Evolutionary conservation across 2,329 filamentous ascomycete genomes (phyloP).

Genomic region (Colletotrichum camelliae): DNA sequence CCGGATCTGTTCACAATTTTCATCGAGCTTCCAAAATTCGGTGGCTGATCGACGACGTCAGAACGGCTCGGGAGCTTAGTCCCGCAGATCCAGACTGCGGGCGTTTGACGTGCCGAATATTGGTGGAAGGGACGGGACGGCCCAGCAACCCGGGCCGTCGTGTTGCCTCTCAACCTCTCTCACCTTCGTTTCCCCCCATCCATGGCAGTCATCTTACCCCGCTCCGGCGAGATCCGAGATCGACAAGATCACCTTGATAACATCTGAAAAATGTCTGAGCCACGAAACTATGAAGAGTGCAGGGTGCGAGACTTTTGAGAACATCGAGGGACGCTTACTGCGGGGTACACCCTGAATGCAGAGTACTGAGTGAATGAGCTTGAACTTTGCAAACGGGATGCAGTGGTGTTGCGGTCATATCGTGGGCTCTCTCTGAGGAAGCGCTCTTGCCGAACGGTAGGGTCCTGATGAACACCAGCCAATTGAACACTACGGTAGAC

Average conservation of each 20-base stretch:
- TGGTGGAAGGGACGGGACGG: background rate
- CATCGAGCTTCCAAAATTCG: rapidly evolving
- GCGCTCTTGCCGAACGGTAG: too few species aligned
- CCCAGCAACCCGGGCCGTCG: background rate
- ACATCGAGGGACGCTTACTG: background rate
- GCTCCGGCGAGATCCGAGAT: background rate
- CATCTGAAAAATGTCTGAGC: background rate
- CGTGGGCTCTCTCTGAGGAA: too few species aligned
- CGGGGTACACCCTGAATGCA: background rate
- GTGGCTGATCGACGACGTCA: background rate
- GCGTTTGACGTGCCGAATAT: background rate
- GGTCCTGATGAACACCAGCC: too few species aligned
- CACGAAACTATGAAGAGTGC: rapidly evolving
- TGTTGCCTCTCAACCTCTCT: background rate
- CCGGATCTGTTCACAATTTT: background rate
- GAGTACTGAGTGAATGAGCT: too few species aligned
- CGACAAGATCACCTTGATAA: background rate
- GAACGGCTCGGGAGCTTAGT: background rate
- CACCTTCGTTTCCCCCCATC: too few species aligned
- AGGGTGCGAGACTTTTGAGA: background rate
- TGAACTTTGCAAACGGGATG: too few species aligned
- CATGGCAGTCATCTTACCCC: background rate
- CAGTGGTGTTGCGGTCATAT: too few species aligned
- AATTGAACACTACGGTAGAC: too few species aligned
- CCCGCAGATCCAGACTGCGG: rapidly evolving